These are phyloP conservation scores for Gossypium raimondii DNA, from an alignment of 345 rosid species.

Conservation along the genomic window DNA sequence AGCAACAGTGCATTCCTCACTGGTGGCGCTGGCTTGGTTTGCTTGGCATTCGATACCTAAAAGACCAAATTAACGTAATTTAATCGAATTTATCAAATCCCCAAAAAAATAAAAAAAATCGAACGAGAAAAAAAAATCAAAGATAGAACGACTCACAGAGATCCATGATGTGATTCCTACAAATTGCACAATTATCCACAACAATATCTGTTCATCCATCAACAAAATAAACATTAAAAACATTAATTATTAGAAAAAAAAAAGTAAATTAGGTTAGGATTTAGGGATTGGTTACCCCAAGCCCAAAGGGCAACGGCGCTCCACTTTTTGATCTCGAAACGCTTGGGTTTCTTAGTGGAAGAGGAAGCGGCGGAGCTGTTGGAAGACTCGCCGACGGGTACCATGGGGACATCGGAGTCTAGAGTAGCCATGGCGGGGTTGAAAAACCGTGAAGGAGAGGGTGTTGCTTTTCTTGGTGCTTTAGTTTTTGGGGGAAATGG, in stretches of 20 bases:
- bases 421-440: background rate
- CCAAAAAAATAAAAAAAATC: background rate
- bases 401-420: background rate
- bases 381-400: background rate
- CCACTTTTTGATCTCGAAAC: slow-evolving; percentile 5
- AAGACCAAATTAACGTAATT: slow-evolving; percentile 4
- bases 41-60: slow-evolving; percentile 96
- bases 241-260: background rate
- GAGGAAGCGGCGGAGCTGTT: slow-evolving; percentile 1
- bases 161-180: slow-evolving; percentile 7
- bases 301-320: slow-evolving; percentile 1
- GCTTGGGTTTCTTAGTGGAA: background rate
- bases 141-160: background rate
- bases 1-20: slow-evolving; percentile 99
- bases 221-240: background rate
- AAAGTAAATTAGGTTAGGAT: background rate
- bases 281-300: background rate
- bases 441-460: background rate
- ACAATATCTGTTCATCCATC: background rate
- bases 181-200: slow-evolving; percentile 6
- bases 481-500: background rate
- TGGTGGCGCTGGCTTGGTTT: slow-evolving; percentile 92
- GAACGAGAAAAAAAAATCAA: background rate
- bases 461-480: no score
- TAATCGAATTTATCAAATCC: background rate